Evolutionary conservation across 805 yeast species (phyloP).

Genomic region (Metschnikowia lunata): DNA sequence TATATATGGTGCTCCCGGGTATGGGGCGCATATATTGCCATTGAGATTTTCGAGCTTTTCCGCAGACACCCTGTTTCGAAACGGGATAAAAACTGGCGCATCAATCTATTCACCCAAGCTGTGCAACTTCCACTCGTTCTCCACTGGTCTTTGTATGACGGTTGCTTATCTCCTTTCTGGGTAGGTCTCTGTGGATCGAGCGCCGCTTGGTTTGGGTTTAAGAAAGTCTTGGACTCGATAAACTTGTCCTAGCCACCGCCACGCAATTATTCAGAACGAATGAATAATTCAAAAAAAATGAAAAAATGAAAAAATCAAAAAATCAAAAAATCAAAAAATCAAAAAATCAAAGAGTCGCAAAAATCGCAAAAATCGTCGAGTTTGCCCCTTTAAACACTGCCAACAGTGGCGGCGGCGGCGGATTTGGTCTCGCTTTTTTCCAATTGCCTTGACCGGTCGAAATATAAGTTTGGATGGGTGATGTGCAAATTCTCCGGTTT

Average conservation of each 20-base stretch:
- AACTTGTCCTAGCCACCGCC: conserved; percentile 19
- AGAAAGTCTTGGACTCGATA: conserved; percentile 32
- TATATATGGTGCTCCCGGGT: conserved; percentile 43
- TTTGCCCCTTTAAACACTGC: too few species aligned
- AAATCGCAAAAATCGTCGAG: too few species aligned
- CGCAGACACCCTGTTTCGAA: conserved; percentile 37
- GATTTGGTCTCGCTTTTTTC: conserved; percentile 27
- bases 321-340: too few species aligned
- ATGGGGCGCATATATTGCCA: conserved; percentile 39
- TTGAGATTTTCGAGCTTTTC: conserved; percentile 38
- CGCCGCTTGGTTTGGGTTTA: conserved; percentile 42
- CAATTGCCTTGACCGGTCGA: conserved; percentile 65
- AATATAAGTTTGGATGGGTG: conserved; percentile 84
- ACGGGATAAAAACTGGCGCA: conserved; percentile 35
- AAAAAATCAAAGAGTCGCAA: too few species aligned
- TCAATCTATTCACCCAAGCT: conserved; percentile 32
- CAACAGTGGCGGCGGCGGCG: not conserved
- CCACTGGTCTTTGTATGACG: conserved; percentile 43
- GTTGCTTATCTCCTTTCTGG: conserved; percentile 45
- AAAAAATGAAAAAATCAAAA: too few species aligned
- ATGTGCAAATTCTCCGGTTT: conserved; percentile 55
- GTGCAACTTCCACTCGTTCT: conserved; percentile 40
- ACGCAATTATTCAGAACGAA: too few species aligned
- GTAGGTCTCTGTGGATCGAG: conserved; percentile 44
- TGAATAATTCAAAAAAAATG: too few species aligned